phyloP scores from a whole-genome alignment of 345 rosid genomes.

The Populus pruinosa region DNA sequence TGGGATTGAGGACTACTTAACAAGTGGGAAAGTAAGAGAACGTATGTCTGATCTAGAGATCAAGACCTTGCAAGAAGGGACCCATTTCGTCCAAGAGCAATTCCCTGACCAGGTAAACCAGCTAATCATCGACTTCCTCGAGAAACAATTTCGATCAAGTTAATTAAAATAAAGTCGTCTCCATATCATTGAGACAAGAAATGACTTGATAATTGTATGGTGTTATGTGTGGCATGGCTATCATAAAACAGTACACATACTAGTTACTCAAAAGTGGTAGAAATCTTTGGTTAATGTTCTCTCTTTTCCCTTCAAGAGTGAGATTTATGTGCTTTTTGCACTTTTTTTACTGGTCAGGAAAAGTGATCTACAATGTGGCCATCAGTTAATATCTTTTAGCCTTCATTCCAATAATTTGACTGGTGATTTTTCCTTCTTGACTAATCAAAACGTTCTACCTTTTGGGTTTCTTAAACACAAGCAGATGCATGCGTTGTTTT shows the following conservation, averaged over 20 bases:
- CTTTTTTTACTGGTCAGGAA: too few species aligned
- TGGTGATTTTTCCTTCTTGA: too few species aligned
- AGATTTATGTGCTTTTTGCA: too few species aligned
- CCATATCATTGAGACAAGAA: background rate
- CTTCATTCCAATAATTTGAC: too few species aligned
- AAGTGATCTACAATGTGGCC: too few species aligned
- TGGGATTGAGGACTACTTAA: conserved; percentile 22
- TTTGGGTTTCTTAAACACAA: too few species aligned
- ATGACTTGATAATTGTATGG: too few species aligned
- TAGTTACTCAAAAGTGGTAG: background rate
- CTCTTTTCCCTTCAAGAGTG: background rate
- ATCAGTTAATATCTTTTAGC: too few species aligned
- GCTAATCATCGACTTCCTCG: conserved; percentile 16
- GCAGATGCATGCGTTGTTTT: too few species aligned
- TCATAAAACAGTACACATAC: too few species aligned
- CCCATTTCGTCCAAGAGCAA: conserved; percentile 27
- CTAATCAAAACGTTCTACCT: too few species aligned
- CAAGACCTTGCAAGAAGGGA: conserved; percentile 12
- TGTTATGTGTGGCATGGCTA: too few species aligned
- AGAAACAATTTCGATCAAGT: conserved; percentile 7
- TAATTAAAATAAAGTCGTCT: background rate
- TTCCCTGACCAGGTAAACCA: conserved; percentile 21
- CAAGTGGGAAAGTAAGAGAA: conserved; percentile 14
- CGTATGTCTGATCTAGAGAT: conserved; percentile 12
- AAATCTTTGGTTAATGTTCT: background rate